Base-by-base conservation (phyloP, 2,329 filamentous ascomycete genomes). In the Sarocladium brachiariae region DNA sequence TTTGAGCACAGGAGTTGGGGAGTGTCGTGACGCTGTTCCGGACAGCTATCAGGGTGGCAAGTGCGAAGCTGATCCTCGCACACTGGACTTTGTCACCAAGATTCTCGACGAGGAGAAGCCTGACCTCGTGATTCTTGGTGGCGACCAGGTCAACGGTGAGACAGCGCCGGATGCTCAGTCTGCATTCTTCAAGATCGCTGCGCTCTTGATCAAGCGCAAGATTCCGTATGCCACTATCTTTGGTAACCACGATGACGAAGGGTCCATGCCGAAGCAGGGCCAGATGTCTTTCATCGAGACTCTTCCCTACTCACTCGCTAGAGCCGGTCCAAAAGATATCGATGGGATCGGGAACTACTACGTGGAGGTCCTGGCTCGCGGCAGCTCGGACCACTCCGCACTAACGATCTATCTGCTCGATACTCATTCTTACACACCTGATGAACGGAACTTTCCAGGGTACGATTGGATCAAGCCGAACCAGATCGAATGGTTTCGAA, bases 391-490 rank as follows among this genome's bases (percentile, higher is more conserved):
- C 53, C 91, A 97, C 68, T 95, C 90, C 1, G 93, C 93, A 4
- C 70, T 99, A 48, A 96, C 92, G 0, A 74, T 99, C n/a, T 99
- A 96, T 69, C 76, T 99, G 57, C 80, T 99, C 39, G 93, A 99
- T 67, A 91, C 91, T 0, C 93, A 99, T 65, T 78, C 87, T 3
- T 95, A 96, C 67, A 89, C 89, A 4, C 91, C 91, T 0, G 87
- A 99, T 62, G 89, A 96, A 68, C 81, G 83, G 51, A 83, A 88
- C 53, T 96, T 84, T 65, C 81, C 83, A n/a, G 93, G 93, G 45
- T 99, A 99, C 64, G 92, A 97, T 69, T 99, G 93, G 93, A 73
- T 99, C 63, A 97, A 97, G 70, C 84, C 84, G 39, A 90, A 81
- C 58, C 93, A 99, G 67, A 96, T 96, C 53, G 82, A 88, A 51